Percentiles rank a stretch among this genome's conserved stretches.
phyloP scores from a whole-genome alignment of 1,284 basidiomycete species.

The Cystobasidium sp. region DNA sequence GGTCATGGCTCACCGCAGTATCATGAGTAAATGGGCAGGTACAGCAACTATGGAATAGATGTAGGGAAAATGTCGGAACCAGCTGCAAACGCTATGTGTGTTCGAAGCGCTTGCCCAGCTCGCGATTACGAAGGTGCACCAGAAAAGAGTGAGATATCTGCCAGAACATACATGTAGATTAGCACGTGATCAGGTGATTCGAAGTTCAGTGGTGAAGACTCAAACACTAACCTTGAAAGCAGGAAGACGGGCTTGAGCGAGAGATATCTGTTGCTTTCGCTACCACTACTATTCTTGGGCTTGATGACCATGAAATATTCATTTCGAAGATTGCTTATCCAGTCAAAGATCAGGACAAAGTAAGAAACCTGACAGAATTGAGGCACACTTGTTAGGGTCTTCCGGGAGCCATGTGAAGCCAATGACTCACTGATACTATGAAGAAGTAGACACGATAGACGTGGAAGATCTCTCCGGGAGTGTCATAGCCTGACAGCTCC shows the following conservation, averaged over 20 bases:
- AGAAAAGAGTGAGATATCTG: constrained; percentile 37
- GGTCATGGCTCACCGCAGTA: constrained; percentile 12
- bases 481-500: constrained; percentile 23
- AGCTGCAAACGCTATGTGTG: constrained; percentile 22
- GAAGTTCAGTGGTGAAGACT: not conserved
- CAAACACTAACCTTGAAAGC: constrained; percentile 24
- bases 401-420: not conserved
- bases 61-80: constrained; percentile 34
- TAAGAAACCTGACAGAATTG: constrained; percentile 18
- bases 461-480: constrained; percentile 22
- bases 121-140: constrained; percentile 41
- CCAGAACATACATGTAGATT: not conserved
- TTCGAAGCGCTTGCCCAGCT: constrained; percentile 23
- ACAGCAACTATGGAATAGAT: constrained; percentile 29
- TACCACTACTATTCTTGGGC: not conserved
- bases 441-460: constrained; percentile 31
- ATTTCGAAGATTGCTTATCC: constrained; percentile 25
- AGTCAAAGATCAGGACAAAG: constrained; percentile 33
- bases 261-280: constrained; percentile 4
- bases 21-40: constrained; percentile 40
- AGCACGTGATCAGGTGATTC: not conserved
- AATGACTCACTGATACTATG: constrained; percentile 23
- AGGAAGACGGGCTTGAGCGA: constrained; percentile 35
- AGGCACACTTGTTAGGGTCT: not conserved
- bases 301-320: constrained; percentile 18